Evolutionary conservation across 257 asterid species (phyloP).

Genomic region (Coffea eugenioides): DNA sequence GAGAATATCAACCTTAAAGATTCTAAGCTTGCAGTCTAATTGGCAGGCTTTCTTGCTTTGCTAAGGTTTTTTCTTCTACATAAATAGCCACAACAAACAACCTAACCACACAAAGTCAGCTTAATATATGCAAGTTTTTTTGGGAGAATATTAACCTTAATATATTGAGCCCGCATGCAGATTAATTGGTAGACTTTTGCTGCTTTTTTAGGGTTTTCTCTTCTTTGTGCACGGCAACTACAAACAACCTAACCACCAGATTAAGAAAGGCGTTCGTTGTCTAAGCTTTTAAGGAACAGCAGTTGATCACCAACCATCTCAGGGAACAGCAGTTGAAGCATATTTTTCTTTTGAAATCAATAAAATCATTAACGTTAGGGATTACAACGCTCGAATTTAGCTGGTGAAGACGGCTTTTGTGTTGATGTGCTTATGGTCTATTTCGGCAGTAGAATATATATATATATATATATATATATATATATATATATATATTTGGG

Average conservation of each 20-base stretch:
- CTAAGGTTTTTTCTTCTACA: background rate
- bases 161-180: background rate
- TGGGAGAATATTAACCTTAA: background rate
- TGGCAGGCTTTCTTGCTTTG: background rate
- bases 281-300: conserved; percentile 1
- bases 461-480: no score
- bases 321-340: background rate
- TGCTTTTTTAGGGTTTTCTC: background rate
- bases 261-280: background rate
- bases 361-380: background rate
- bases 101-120: background rate
- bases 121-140: background rate
- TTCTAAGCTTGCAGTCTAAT: background rate
- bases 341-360: no score
- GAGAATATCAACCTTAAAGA: no score
- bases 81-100: background rate
- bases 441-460: background rate
- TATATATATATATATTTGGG: no score
- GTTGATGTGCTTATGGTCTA: background rate
- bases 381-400: background rate
- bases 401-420: background rate
- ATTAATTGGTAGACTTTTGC: background rate
- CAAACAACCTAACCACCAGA: background rate
- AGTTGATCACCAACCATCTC: conserved; percentile 13
- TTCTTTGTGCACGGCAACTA: background rate